phyloP scores from a whole-genome alignment of 345 rosid genomes.

The Hirschfeldia incana region DNA sequence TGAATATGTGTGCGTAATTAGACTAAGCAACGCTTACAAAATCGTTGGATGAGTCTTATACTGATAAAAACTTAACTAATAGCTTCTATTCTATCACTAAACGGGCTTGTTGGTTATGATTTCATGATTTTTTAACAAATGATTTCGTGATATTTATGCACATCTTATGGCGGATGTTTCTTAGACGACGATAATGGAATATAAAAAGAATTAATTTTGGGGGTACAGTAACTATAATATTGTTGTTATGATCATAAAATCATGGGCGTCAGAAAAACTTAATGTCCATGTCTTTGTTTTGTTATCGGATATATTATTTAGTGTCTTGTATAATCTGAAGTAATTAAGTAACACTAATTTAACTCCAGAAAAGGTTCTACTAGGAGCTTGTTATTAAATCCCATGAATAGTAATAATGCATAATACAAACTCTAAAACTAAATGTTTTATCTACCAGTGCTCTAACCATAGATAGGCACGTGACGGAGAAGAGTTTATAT shows the following conservation, averaged over 20 bases:
- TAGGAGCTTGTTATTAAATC: neutral
- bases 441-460: neutral
- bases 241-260: neutral
- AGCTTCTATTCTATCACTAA: neutral
- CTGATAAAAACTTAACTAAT: neutral
- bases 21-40: constrained; percentile 1
- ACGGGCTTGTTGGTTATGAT: neutral
- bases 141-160: neutral
- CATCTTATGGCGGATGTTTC: neutral
- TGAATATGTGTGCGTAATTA: neutral
- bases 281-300: neutral
- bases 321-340: neutral
- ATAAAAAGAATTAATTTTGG: neutral
- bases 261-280: neutral
- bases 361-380: neutral
- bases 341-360: neutral
- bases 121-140: neutral
- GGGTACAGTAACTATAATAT: neutral
- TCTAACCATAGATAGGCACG: neutral
- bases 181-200: neutral
- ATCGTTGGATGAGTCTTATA: neutral
- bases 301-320: neutral
- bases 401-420: neutral
- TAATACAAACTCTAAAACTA: neutral
- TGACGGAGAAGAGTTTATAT: neutral